Percentiles rank a stretch among this genome's conserved stretches.
phyloP scores from a whole-genome alignment of 164 flowering plant species.

The Aristolochia fimbriata region DNA sequence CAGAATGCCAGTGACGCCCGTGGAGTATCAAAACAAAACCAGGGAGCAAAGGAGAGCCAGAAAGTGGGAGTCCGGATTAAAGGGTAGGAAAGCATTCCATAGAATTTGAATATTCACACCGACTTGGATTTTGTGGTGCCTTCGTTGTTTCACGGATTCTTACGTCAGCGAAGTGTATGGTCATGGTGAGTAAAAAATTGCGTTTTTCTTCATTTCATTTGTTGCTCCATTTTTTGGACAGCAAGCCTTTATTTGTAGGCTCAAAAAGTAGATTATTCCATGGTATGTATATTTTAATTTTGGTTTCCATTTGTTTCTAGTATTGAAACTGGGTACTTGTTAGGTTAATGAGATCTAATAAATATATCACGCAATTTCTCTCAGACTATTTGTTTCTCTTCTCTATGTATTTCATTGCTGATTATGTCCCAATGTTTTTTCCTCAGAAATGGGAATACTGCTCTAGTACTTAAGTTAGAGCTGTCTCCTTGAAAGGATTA shows the following conservation, averaged over 20 bases:
- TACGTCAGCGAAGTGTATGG: neutral
- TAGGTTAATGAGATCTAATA: conserved; percentile 1
- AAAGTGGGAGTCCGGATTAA: conserved; percentile 24
- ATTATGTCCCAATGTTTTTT: too few relatives aligned
- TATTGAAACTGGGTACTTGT: neutral
- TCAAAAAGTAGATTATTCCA: conserved; percentile 1
- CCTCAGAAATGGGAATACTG: too few relatives aligned
- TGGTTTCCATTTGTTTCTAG: conserved; percentile 1
- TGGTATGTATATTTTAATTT: conserved; percentile 1
- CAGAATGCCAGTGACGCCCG: conserved; percentile 22
- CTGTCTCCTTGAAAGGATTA: too few relatives aligned
- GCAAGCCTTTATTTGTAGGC: conserved; percentile 2
- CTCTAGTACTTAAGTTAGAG: too few relatives aligned
- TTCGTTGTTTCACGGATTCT: neutral
- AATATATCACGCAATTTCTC: conserved; percentile 1
- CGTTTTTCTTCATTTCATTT: conserved; percentile 2
- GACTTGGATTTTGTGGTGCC: conserved; percentile 1
- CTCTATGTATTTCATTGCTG: too few relatives aligned
- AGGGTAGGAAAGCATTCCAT: conserved; percentile 17
- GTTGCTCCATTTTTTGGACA: conserved; percentile 1
- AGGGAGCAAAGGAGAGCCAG: conserved; percentile 12
- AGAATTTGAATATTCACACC: conserved; percentile 3
- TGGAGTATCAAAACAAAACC: conserved; percentile 10
- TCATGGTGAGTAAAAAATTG: conserved; percentile 4
- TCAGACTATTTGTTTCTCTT: neutral